These are phyloP conservation scores for Aspergillus diversus DNA, from an alignment of 495 filamentous ascomycete species.

Conservation along the genomic window DNA sequence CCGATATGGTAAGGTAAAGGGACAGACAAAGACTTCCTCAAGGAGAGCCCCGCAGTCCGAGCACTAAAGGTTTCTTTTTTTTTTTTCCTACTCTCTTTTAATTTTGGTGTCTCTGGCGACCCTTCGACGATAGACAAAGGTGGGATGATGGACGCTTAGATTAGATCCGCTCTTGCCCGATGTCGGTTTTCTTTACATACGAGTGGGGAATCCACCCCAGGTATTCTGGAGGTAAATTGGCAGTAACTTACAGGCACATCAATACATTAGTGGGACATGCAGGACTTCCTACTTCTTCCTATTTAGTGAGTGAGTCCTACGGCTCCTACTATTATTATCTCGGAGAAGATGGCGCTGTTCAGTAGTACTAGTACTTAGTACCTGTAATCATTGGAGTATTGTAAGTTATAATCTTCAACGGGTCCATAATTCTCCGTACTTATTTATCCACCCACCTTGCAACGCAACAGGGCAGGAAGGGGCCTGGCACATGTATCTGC, in stretches of 20 bases:
- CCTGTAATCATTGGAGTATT: no score
- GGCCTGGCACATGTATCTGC: no score
- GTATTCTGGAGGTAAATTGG: neutral
- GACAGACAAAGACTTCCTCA: neutral
- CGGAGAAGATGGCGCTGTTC: no score
- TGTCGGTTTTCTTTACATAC: slow-evolving; percentile 20
- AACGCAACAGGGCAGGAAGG: no score
- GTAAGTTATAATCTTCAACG: no score
- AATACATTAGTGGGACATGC: neutral
- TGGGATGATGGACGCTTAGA: slow-evolving; percentile 32
- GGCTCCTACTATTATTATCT: no score
- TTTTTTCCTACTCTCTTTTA: neutral
- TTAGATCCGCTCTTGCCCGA: slow-evolving; percentile 34
- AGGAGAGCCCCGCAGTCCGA: slow-evolving; percentile 16
- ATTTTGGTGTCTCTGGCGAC: neutral
- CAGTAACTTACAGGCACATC: slow-evolving; percentile 1
- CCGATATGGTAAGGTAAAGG: neutral
- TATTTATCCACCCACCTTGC: no score
- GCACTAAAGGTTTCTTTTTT: slow-evolving; percentile 3
- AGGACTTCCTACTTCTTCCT: no score
- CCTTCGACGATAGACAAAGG: slow-evolving; percentile 19
- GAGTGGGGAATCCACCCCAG: neutral
- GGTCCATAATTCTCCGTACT: no score
- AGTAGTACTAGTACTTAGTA: no score
- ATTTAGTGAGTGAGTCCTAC: no score